A percentile compares a stretch with the other conserved stretches of the same genome.
phyloP scores from a whole-genome alignment of 2,329 filamentous ascomycete species.

The Fusarium denticulatum region DNA sequence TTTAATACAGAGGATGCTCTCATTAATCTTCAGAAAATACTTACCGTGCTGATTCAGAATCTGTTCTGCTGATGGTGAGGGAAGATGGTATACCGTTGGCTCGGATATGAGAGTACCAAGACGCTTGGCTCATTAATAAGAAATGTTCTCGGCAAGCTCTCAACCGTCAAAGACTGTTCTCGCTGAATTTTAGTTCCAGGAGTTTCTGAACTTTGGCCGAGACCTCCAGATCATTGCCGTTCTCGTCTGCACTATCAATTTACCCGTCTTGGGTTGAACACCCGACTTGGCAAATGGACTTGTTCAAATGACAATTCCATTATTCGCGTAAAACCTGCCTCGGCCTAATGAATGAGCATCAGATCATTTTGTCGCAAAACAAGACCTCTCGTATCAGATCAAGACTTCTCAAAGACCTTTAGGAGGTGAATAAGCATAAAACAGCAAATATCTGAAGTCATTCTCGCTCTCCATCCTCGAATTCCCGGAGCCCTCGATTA shows the following conservation, averaged over 20 bases:
- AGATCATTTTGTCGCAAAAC: background rate
- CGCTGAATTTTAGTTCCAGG: background rate
- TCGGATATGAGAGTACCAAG: background rate
- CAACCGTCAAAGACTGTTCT: background rate
- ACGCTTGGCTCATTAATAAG: background rate
- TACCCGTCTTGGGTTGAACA: background rate
- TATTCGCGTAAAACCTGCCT: background rate
- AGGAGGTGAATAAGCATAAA: rapidly evolving
- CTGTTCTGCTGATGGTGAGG: background rate
- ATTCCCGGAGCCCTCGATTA: slow-evolving; percentile 1
- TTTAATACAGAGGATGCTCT: background rate
- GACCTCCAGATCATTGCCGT: slow-evolving; percentile 3
- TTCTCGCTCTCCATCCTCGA: background rate
- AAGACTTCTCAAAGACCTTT: background rate
- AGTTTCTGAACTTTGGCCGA: background rate
- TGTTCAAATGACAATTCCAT: background rate
- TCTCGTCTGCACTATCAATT: background rate
- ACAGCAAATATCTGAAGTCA: rapidly evolving
- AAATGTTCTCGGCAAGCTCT: background rate
- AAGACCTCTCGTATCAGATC: background rate
- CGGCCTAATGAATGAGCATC: background rate
- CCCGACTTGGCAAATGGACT: slow-evolving; percentile 1
- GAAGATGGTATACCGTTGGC: background rate
- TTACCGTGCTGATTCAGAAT: background rate
- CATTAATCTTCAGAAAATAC: background rate